Base-by-base conservation (phyloP, 1,139 yeast genomes). In the Saccharomyces hybrid region DNA sequence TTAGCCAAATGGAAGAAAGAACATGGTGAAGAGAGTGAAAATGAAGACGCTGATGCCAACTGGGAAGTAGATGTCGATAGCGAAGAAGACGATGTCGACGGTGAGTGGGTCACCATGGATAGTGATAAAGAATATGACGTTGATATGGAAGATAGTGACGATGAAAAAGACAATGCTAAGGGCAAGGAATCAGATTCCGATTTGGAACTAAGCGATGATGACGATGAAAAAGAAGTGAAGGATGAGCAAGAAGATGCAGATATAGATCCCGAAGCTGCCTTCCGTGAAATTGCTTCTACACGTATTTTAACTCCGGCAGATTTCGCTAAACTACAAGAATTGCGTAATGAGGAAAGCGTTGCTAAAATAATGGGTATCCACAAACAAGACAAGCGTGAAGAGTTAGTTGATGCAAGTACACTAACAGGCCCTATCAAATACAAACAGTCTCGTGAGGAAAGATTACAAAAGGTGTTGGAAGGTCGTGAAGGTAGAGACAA, bases 281-380 rank as follows among this genome's bases (percentile, higher is more conserved):
- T 85, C 72, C 75, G 77, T 58, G 84, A 84, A 54, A 68, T 90
- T 48, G 84, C 95, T 46, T 76, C 91, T 2, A 76, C 84, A 16
- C 81, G 89, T 62, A 87, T 93, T 58, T 78, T 93, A 62, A 93
- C 99, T 0, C 99, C 99, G 26, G 98, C 98, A 0, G 99, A 93
- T 75, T 93, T 91, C 70, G 96, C 96, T 62, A 91, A 91, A 72
- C 78, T 93, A 62, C 95, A 90, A 65, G 97, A 93, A 70, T 79
- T 93, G 63, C 81, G 84, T 66, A 78, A 82, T 9, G 84, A 86
- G 70, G 96, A 96, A 3, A 97, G 96, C 59, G 78, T 89, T 51
- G 88, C 87, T 54, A 87, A 86, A 70, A 70, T 84, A 32, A 75
- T 88, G 80, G 89, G 89, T 49, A 70, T 73, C 58, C 82, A 79